Base-by-base conservation (phyloP, 129 eudicot species). In the Escallonia herrerae region DNA sequence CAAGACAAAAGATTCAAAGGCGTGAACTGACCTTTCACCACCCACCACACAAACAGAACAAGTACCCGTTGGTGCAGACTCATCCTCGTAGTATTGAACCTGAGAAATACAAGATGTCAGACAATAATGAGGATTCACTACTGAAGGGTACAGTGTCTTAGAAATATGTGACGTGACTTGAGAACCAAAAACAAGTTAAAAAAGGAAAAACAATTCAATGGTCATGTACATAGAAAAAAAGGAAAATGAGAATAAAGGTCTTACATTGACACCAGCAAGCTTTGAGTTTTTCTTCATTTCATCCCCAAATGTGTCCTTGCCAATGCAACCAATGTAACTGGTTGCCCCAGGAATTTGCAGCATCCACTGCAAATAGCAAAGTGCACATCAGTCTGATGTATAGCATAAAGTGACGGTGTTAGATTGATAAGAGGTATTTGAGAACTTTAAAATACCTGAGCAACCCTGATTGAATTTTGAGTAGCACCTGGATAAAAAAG, bases 301-400 rank as follows among this genome's bases (percentile, higher is more conserved):
- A 82, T 86, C 86, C 60, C 87, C 95, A 47, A 78, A 90, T 72
- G 81, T 90, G 82, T 90, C 97, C 85, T 90, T 90, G 52, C 97
- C 97, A 62, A 90, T 74, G 72, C 82, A 90, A 49, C 97, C 97
- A 40, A 90, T 86, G 67, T 71, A 90, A 63, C 95, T 82, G 37
- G 97, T 81, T 64, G 95, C 90, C 40, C 97, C 95, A 45, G 95
- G 97, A 51, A 72, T 76, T 83, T 90, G 95, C 54, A 90, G 88
- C 86, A 90, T 81, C 97, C 97, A 90, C 97, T 90, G 73, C 45
- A 74, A 22, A 8, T 58, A 13, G 3, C 50, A 59, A 67, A 12
- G 40, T 11, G 37, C 39, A 37, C 14, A 49, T 57, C 22, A 62
- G 15, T 15, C 40, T 9, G 10, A 8, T 62, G 8, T 15, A 38